A percentile compares a stretch with the other conserved stretches of the same genome.
Conservation (phyloP, 208 protist species). For the Phytomonas sp. region DNA sequence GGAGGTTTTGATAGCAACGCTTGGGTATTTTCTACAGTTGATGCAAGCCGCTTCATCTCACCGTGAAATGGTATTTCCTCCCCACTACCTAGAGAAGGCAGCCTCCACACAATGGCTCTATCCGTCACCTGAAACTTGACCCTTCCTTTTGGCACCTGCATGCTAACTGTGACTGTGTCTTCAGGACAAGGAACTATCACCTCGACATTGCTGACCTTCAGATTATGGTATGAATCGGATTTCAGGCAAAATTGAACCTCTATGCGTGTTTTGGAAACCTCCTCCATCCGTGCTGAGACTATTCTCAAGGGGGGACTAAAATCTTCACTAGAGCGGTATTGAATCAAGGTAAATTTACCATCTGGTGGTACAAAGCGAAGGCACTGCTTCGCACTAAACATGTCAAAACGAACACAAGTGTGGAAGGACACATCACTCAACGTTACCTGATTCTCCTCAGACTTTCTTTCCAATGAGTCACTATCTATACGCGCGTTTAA, state of each 20-base stretch:
- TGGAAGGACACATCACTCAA: conserved; percentile 97
- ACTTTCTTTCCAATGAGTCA: conserved; percentile 46
- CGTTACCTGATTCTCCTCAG: conserved; percentile 23
- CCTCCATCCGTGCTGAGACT: conserved; percentile 78
- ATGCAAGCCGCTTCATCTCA: conserved; percentile 88
- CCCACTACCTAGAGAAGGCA: conserved; percentile 69
- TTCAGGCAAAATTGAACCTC: conserved; percentile 79
- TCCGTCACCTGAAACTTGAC: conserved; percentile 87
- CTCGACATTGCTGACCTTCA: conserved; percentile 39
- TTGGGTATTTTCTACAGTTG: conserved; percentile 49
- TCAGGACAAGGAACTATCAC: conserved; percentile 89
- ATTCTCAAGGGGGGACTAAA: conserved; percentile 93
- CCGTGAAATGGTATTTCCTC: conserved; percentile 80
- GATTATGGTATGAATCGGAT: conserved; percentile 31
- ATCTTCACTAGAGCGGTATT: conserved; percentile 91
- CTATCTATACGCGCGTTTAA: conserved; percentile 71
- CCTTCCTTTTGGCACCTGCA: conserved; percentile 76
- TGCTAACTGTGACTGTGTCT: conserved; percentile 86
- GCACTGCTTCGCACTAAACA: conserved; percentile 74
- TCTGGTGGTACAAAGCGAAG: conserved; percentile 93
- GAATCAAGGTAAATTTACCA: conserved; percentile 97
- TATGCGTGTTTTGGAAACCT: conserved; percentile 89
- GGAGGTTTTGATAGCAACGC: conserved; percentile 91
- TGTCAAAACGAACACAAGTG: conserved; percentile 94
- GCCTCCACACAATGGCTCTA: conserved; percentile 90